phyloP scores from a whole-genome alignment of 169 alveolate species.

The Plasmodium inui region DNA sequence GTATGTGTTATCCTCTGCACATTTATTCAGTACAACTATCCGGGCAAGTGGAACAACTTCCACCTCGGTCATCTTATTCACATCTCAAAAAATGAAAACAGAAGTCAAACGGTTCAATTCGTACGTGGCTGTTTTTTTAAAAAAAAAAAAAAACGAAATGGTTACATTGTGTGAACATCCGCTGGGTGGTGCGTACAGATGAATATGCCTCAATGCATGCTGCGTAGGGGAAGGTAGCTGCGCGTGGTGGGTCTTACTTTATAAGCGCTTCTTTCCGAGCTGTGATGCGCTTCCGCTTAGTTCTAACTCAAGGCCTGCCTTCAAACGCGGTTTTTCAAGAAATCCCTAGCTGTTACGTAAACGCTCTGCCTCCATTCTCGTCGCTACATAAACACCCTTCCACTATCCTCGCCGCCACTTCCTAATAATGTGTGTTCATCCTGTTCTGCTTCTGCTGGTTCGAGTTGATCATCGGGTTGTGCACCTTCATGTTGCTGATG shows the following conservation, averaged over 20 bases:
- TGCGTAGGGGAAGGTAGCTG: neutral
- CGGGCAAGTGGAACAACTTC: neutral
- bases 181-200: neutral
- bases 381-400: neutral
- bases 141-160: neutral
- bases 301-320: neutral
- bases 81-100: neutral
- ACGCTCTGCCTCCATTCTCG: neutral
- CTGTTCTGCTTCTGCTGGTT: conserved; percentile 74
- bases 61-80: neutral
- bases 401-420: neutral
- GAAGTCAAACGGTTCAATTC: neutral
- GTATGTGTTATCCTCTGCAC: neutral
- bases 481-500: conserved; percentile 86
- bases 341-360: neutral
- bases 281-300: neutral
- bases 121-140: neutral
- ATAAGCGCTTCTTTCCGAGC: neutral
- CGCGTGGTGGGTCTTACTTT: neutral
- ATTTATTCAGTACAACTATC: neutral
- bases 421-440: conserved; percentile 48
- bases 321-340: neutral
- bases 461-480: conserved; percentile 60
- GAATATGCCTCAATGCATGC: neutral
- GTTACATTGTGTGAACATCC: neutral